These are phyloP conservation scores for Syzygium oleosum DNA, from an alignment of 345 rosid genomes.

Conservation along the genomic window DNA sequence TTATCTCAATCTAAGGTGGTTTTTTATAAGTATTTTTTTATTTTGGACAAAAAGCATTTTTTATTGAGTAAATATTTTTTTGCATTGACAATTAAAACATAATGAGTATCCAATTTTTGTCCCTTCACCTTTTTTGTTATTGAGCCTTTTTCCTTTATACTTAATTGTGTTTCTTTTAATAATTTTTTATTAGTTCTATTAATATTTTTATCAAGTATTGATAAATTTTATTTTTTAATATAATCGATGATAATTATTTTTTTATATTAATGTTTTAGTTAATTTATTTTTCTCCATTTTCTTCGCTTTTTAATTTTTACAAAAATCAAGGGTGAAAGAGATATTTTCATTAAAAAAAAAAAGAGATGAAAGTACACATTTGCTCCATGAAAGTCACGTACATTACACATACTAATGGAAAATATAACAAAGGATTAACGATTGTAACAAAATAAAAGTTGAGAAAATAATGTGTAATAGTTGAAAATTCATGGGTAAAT, in stretches of 20 bases:
- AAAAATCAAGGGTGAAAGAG: background rate
- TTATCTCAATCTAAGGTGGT: background rate
- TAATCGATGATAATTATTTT: no score
- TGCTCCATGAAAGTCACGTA: background rate
- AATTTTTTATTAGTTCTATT: no score
- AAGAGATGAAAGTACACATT: background rate
- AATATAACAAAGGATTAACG: no score
- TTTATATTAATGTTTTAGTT: no score
- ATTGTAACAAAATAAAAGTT: background rate
- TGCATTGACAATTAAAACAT: background rate
- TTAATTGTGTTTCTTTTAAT: background rate
- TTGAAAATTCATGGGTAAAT: background rate
- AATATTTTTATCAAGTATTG: no score
- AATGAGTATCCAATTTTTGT: background rate
- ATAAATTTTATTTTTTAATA: no score
- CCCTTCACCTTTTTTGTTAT: background rate
- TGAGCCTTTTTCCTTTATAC: background rate
- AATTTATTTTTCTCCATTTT: background rate
- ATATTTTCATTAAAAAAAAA: no score
- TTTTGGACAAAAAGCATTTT: no score
- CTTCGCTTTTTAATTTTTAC: background rate
- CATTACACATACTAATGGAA: no score
- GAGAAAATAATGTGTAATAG: background rate
- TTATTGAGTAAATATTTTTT: background rate
- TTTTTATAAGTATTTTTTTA: background rate